Percentiles rank a stretch among this genome's conserved stretches.
These are phyloP conservation scores for Closterium sp. DNA, from an alignment of 139 green algal genomes.

Conservation along the genomic window DNA sequence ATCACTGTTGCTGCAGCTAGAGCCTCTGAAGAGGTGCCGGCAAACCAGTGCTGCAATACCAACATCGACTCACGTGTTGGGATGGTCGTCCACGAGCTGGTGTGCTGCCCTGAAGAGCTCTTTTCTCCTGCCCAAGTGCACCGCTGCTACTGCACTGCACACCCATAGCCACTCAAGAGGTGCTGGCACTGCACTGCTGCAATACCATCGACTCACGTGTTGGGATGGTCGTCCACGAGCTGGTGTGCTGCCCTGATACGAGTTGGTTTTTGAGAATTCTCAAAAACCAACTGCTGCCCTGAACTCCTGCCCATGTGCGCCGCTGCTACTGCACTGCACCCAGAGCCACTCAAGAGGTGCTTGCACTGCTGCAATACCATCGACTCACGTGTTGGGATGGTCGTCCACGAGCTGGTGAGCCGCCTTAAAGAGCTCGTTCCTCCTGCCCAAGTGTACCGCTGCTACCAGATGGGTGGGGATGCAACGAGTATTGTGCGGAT, in stretches of 20 bases:
- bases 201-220: too few species aligned
- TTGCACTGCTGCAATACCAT: too few species aligned
- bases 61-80: constrained; percentile 57
- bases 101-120: constrained; percentile 83
- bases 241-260: constrained; percentile 62
- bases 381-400: constrained; percentile 66
- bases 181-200: too few species aligned
- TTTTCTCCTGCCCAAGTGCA: constrained; percentile 82
- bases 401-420: constrained; percentile 80
- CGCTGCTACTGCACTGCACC: too few species aligned
- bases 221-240: neutral
- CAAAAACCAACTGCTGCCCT: too few species aligned
- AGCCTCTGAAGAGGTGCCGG: too few species aligned
- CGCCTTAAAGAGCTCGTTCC: constrained; percentile 84
- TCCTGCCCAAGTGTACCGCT: constrained; percentile 76
- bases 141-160: constrained; percentile 31
- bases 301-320: too few species aligned
- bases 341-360: too few species aligned
- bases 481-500: constrained; percentile 67
- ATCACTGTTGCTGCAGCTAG: constrained; percentile 36
- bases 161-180: too few species aligned
- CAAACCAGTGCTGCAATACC: too few species aligned
- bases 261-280: too few species aligned
- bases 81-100: constrained; percentile 80
- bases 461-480: constrained; percentile 75